Evolutionary conservation across 2,329 filamentous ascomycete genomes (phyloP), one percentile per base, ranked within the genome.

Genomic region (Trichoderma sp.): DNA sequence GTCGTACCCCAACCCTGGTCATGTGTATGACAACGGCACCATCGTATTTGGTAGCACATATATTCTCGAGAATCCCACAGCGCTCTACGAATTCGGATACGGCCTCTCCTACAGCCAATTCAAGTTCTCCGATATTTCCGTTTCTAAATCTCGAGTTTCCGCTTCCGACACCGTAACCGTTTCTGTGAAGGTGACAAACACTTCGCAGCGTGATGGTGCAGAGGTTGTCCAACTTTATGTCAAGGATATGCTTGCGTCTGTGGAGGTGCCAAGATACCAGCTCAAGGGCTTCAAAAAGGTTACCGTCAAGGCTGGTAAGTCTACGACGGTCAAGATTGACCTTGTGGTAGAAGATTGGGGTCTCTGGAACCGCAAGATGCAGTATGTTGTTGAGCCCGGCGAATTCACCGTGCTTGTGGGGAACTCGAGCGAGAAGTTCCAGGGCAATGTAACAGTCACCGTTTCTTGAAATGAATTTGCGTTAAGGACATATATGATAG

Each of bases 81-180:
- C 59, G 1, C 59, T 63, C 22, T 63, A 63, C 32, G 59, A 52
- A 52, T 63, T 63, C 19, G 59, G 45, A 52, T 63, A 63, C 29
- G 59, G 59, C 42, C 42, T 63, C 12, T 63, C 59, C 15, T 63
- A 63, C 45, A 63, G 59, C 13, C n/a, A 35, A n/a, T 63, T 63
- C 5, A 22, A 52, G 5, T 52, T 63, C 29, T 63, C 59, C n/a
- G 42, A 63, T 15, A 63, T 63, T 17, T 63, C 42, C 0, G 59
- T 63, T 22, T 63, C 59, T 2, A 63, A 63, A 5, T 52, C 59
- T 22, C 29, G 35, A 6, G 59, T 63, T 5, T 63, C 59, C 5
- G 59, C 59, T 37, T 50, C 59, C 22, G 59, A 63, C 32, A 52
- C 42, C 19, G 45, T 63, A n/a, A 63, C 59, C 6, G 45, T 63